Percentiles rank a stretch among this genome's conserved stretches.
Evolutionary conservation across 768 basidiomycete genomes (phyloP).

Genomic region (Pleurotus platypus): DNA sequence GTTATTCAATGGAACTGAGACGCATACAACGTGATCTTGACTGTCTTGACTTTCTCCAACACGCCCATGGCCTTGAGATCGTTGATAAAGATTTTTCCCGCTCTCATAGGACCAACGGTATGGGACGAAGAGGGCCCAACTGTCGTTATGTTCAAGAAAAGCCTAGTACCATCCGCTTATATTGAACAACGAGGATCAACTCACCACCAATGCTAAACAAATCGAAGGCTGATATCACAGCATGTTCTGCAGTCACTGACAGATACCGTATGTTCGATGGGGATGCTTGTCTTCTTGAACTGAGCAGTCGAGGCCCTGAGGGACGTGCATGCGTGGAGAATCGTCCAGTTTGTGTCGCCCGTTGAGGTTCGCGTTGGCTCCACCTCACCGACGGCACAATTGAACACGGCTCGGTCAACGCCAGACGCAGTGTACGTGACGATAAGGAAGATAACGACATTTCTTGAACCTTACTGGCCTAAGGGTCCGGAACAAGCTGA

Average conservation of each 20-base stretch:
- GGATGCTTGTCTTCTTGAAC: no score
- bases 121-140: slow-evolving; percentile 52
- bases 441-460: no score
- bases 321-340: no score
- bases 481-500: no score
- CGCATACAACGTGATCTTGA: slow-evolving; percentile 83
- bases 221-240: slow-evolving; percentile 92
- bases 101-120: slow-evolving; percentile 72
- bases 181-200: slow-evolving; percentile 16
- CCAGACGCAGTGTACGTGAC: no score
- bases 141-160: slow-evolving; percentile 13
- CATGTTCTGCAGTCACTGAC: slow-evolving; percentile 53
- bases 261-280: neutral
- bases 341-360: no score
- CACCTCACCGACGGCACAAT: no score
- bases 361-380: no score
- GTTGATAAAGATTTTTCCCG: slow-evolving; percentile 81
- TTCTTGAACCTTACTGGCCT: no score
- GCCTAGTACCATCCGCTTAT: neutral
- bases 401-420: no score
- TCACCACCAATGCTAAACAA: slow-evolving; percentile 87
- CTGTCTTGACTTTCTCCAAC: slow-evolving; percentile 65
- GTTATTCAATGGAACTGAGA: neutral
- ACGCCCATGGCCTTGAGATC: slow-evolving; percentile 68
- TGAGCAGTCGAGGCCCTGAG: no score